Percentiles rank a stretch among this genome's conserved stretches.
Conservation (phyloP, 805 yeast genomes). For the Kluyveromyces starmeri region DNA sequence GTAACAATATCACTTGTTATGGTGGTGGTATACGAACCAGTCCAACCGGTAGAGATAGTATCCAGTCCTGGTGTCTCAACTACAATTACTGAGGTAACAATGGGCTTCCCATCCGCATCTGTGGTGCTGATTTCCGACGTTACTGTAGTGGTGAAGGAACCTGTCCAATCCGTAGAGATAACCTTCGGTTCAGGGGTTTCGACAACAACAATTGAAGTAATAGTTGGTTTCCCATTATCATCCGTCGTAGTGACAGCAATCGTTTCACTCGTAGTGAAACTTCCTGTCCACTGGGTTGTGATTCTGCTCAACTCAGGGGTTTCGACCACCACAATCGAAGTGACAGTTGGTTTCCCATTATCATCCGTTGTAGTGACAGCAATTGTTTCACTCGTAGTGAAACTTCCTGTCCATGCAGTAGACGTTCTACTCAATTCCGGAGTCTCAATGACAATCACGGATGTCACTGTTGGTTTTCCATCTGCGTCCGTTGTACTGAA, state of each 20-base stretch:
- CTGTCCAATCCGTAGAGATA: not conserved
- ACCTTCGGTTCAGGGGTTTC: conserved; percentile 10
- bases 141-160: conserved; percentile 1
- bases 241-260: conserved; percentile 8
- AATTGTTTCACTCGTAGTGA: conserved; percentile 10
- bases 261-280: conserved; percentile 11
- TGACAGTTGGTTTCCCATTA: conserved; percentile 9
- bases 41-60: conserved; percentile 5
- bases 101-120: not conserved
- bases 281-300: conserved; percentile 13
- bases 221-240: conserved; percentile 7
- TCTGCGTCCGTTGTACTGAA: conserved; percentile 3
- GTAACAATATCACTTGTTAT: no score
- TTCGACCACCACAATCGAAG: conserved; percentile 11
- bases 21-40: conserved; percentile 9
- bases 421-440: conserved; percentile 5
- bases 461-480: conserved; percentile 7
- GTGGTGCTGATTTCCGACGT: conserved; percentile 3
- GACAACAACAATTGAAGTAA: conserved; percentile 11
- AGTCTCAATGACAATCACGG: conserved; percentile 9
- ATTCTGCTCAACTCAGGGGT: conserved; percentile 6
- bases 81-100: conserved; percentile 2
- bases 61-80: conserved; percentile 8
- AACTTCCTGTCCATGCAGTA: conserved; percentile 7
- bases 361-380: conserved; percentile 6